Evolutionary conservation across 2,329 filamentous ascomycete species (phyloP).

Genomic region (Xylaria sp.): DNA sequence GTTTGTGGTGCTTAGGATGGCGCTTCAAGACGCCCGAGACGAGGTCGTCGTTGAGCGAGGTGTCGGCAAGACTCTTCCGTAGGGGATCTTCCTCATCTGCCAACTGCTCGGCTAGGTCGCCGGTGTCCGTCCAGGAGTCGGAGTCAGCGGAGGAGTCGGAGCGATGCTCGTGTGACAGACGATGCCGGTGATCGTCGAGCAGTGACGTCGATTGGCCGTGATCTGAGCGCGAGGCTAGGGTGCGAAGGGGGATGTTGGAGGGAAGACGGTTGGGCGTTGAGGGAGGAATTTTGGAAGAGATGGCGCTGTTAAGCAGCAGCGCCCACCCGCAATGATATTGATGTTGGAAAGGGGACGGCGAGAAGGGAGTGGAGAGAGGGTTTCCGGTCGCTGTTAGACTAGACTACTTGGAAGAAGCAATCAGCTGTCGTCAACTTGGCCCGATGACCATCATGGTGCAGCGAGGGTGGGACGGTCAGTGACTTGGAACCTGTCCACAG

Average conservation of each 20-base stretch:
- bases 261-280: slow-evolving; percentile 74
- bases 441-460: slow-evolving; percentile 40
- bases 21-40: slow-evolving; percentile 63
- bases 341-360: slow-evolving; percentile 37
- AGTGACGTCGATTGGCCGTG: slow-evolving; percentile 60
- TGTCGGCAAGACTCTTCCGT: slow-evolving; percentile 73
- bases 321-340: slow-evolving; percentile 65
- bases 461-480: slow-evolving; percentile 35
- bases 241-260: slow-evolving; percentile 89
- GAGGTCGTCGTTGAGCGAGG: slow-evolving; percentile 69
- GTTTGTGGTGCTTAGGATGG: slow-evolving; percentile 62
- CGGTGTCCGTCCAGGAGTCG: slow-evolving; percentile 91
- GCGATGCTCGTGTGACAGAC: slow-evolving; percentile 58
- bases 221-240: slow-evolving; percentile 63
- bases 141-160: slow-evolving; percentile 67
- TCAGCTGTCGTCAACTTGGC: slow-evolving; percentile 39
- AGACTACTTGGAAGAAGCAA: slow-evolving; percentile 34
- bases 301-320: slow-evolving; percentile 83
- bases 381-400: slow-evolving; percentile 14
- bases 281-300: slow-evolving; percentile 84
- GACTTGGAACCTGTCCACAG: slow-evolving; percentile 25
- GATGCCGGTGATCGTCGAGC: slow-evolving; percentile 57
- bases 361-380: slow-evolving; percentile 51
- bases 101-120: slow-evolving; percentile 92
- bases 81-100: slow-evolving; percentile 86